Percentiles rank a stretch among this genome's conserved stretches.
Evolutionary conservation across 164 flowering plant species (phyloP).

Genomic region (Dillenia suffruticosa): DNA sequence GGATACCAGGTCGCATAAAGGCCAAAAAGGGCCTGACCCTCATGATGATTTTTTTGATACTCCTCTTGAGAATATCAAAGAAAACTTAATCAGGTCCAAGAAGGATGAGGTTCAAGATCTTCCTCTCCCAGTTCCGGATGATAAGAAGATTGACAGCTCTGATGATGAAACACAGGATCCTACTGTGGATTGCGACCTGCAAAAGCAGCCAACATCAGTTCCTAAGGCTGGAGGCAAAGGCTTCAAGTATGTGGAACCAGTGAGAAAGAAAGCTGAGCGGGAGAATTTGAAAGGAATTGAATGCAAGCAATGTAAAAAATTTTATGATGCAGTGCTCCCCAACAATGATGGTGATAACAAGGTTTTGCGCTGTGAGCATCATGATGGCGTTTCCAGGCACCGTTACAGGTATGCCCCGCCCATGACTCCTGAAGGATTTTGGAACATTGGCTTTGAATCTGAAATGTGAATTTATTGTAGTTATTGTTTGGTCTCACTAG

Average conservation of each 20-base stretch:
- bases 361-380: constrained; percentile 77
- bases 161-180: constrained; percentile 82
- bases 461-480: constrained; percentile 25
- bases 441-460: constrained; percentile 98
- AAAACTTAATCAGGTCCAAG: constrained; percentile 36
- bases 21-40: constrained; percentile 61
- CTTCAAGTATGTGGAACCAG: constrained; percentile 77
- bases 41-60: constrained; percentile 97
- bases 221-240: constrained; percentile 27
- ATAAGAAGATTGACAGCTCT: constrained; percentile 32
- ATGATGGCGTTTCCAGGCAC: constrained; percentile 92
- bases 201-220: constrained; percentile 27
- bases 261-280: constrained; percentile 81
- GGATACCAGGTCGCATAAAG: constrained; percentile 62
- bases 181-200: constrained; percentile 23
- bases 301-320: constrained; percentile 94
- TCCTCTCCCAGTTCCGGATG: constrained; percentile 27
- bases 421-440: constrained; percentile 92
- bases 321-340: constrained; percentile 89
- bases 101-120: constrained; percentile 31
- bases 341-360: constrained; percentile 20
- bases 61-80: constrained; percentile 65
- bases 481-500: too few relatives aligned
- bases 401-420: constrained; percentile 88
- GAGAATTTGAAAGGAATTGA: constrained; percentile 80